Base-by-base conservation (phyloP, 306 rosid genomes). In the Senna siamea region DNA sequence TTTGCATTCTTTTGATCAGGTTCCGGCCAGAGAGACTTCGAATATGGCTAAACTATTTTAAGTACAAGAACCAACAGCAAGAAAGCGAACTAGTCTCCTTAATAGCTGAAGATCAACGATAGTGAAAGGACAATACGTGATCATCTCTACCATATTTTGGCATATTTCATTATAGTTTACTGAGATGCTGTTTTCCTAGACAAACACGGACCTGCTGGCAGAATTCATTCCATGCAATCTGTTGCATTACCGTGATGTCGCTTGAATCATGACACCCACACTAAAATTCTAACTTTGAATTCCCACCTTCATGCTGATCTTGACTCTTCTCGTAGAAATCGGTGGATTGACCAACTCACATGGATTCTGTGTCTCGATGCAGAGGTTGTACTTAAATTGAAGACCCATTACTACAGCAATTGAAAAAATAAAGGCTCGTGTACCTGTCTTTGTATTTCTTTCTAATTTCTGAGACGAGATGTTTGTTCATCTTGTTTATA, bases 81-180 rank as follows among this genome's bases (percentile, higher is more conserved):
- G 98, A 88, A 82, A 85, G 90, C 71, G 98, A 93, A 76, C 81
- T 89, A 43, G 88, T 79, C 23, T 41, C 85, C n/a, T 83, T 93
- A 74, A 87, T 55, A 66, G 76, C 26, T 72, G 89, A 84, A 79
- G 91, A 84, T 74, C 85, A 81, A 74, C 76, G 56, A 76, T 81
- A 89, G 83, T 74, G 53, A 74, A 62, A 32, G 69, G 59, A 34
- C 30, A 56, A 41, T 7, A 18, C 62, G 47, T 64, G 23, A 80
- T 35, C 75, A 73, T 85, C 48, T 69, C 35, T 61, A 62, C 68
- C 30, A 13, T 11, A 15, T 46, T 66, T 71, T 72, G 46, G 64
- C 66, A 34, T 35, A 34, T 64, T 77, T 58, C 77, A 15, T 72
- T 40, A 44, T 53, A 55, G 34, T 60, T 72, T 62, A 40, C 62